Conservation (phyloP, 2,329 filamentous ascomycete species). For the Orbilia oligospora region DNA sequence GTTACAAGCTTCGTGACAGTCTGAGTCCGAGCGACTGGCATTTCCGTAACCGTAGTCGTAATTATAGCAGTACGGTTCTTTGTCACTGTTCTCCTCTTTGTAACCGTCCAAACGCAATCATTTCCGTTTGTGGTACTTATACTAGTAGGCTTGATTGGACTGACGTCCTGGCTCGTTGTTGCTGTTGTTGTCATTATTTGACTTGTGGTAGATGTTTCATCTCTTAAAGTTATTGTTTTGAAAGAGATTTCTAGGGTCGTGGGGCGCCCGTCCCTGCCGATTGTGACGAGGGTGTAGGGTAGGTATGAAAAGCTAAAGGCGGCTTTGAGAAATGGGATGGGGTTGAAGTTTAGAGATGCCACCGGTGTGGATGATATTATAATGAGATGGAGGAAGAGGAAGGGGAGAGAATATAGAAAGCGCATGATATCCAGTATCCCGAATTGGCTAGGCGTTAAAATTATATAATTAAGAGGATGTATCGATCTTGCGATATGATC, state of each 20-base stretch:
- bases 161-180: not conserved
- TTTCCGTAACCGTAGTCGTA: conserved; percentile 31
- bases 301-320: conserved; percentile 33
- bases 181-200: not conserved
- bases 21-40: not conserved
- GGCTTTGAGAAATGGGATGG: conserved; percentile 24
- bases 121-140: not conserved
- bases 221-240: conserved; percentile 33
- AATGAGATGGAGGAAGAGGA: conserved; percentile 24
- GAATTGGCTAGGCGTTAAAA: not conserved
- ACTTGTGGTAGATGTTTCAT: not conserved
- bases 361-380: conserved; percentile 8
- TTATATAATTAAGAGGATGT: not conserved
- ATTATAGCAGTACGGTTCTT: conserved; percentile 26
- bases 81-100: conserved; percentile 11
- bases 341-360: conserved; percentile 22
- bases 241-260: conserved; percentile 47
- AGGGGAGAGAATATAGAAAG: conserved; percentile 7
- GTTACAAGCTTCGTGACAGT: conserved; percentile 31
- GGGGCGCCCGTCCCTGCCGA: conserved; percentile 38
- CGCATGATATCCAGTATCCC: conserved; percentile 22
- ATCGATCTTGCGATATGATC: not conserved
- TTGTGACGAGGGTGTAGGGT: conserved; percentile 49
- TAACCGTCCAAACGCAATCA: conserved; percentile 8
- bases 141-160: not conserved